Percentiles rank a stretch among this genome's conserved stretches.
Conservation (phyloP, 2,329 filamentous ascomycete species). For the Neofusicoccum parvum region DNA sequence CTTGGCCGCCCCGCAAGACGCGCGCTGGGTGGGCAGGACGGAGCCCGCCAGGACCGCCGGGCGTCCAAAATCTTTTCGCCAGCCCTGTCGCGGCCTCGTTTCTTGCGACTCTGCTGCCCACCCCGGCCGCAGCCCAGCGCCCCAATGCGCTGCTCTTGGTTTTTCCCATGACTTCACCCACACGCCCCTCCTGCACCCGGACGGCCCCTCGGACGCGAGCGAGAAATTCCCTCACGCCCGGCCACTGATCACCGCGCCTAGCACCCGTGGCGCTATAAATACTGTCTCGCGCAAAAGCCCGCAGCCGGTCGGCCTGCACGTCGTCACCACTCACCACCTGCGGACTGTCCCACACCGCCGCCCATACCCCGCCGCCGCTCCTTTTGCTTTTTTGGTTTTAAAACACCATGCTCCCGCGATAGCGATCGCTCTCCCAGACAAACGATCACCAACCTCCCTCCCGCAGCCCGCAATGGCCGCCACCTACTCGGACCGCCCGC, state of each 20-base stretch:
- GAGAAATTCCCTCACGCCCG: slow-evolving; percentile 12
- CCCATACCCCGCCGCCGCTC: slow-evolving; percentile 5
- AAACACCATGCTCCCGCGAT: slow-evolving; percentile 38
- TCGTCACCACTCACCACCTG: slow-evolving; percentile 15
- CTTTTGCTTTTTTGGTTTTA: not conserved
- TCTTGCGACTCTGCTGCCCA: slow-evolving; percentile 9
- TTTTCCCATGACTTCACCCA: not conserved
- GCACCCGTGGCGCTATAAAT: not conserved
- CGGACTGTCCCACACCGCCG: not conserved
- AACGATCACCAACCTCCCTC: not conserved
- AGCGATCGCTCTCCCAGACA: slow-evolving; percentile 23
- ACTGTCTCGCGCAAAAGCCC: slow-evolving; percentile 12
- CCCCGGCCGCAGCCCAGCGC: not conserved
- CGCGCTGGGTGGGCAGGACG: slow-evolving; percentile 3
- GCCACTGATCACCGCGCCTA: not conserved
- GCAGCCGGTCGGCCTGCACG: slow-evolving; percentile 7
- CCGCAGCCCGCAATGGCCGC: slow-evolving; percentile 8
- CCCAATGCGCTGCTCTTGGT: not conserved
- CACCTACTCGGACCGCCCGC: slow-evolving; percentile 19
- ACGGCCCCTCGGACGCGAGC: not conserved
- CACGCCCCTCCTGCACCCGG: not conserved
- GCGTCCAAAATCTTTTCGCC: slow-evolving; percentile 17
- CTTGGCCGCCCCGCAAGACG: slow-evolving; percentile 8
- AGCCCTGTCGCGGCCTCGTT: slow-evolving; percentile 8
- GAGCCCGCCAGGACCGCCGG: slow-evolving; percentile 8